Base-by-base conservation (phyloP, 2,329 filamentous ascomycete genomes). In the Fusarium circinatum region DNA sequence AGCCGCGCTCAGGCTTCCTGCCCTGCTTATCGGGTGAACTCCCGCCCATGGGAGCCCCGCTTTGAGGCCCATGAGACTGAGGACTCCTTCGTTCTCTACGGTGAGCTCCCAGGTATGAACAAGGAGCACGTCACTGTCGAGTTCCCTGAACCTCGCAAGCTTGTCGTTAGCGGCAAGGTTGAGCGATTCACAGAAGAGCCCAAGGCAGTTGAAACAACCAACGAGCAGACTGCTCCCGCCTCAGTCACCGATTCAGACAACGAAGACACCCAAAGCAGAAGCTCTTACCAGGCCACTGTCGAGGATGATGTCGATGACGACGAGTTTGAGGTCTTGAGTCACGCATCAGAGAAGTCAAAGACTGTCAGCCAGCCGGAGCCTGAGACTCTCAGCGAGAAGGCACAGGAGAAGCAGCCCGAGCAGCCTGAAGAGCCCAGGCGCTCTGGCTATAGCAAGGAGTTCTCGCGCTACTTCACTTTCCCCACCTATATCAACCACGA, bases 101-200 rank as follows among this genome's bases (percentile, higher is more conserved):
- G 93, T 76, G 93, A 95, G 81, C 89, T 95, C 2, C 91, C 93
- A 0, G 93, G 93, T 54, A 85, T 94, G 75, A 88, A 89, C 71
- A 92, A 93, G 82, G 89, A 93, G 74, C 86, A 94, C 78, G 84
- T 95, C 78, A 85, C 87, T 79, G 92, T 95, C 79, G 92, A 94
- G 79, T 95, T 94, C 85, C 90, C 89, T 63, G 92, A 94, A 80
- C 84, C 87, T 26, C 89, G 92, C 82, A 94, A 91, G 34, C 83
- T 95, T 30, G 87, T 89, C 64, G 86, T 95, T 78, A 89, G 88
- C 61, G 93, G 93, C 76, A 89, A 86, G 68, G 86, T 90, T 66
- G 92, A 94, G 82, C 87, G 89, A 71, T 84, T 84, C 22, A 81
- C 82, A 65, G 82, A 84, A 14, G 84, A 18, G 15, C 28, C 57